Evolutionary conservation across 345 rosid species (phyloP), one percentile per base, ranked within the genome.

Genomic region (Lumnitzera racemosa): DNA sequence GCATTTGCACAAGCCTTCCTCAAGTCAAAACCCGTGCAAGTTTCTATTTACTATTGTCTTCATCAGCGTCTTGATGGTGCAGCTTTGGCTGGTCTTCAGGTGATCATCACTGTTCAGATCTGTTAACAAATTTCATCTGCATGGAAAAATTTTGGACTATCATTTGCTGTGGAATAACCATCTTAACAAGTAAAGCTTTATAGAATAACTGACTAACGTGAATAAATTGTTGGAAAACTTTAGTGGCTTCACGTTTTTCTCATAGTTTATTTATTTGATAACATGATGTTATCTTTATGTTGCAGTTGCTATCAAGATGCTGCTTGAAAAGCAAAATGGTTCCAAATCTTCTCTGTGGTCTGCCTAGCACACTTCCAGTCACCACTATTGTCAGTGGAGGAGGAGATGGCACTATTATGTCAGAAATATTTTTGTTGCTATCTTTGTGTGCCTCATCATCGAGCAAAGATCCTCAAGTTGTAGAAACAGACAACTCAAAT

Each of bases 361-460:
- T 94, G 70, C 92, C 97, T 69, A 90, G 79, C 72, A 84, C 99
- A 68, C 81, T 87, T 29, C 91, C 96, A 56, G 84, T 75, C 58
- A 77, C 90, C 49, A 87, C 96, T 16, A 67, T 87, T 56, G 87
- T 90, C 71, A 90, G 96, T 68, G 97, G 99, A 13, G 97, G 99
- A 69, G 97, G 81, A 51, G 96, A 94, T 68, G 89, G 95, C 65
- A 94, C 96, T n/a, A 76, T 90, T 69, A 66, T 88, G 57, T 84
- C 96, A 9, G 97, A 90, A 73, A 78, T 90, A 64, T 90, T 90
- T 67, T 79, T 87, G 55, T 59, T 90, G 66, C 68, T 94, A 61
- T 85, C 86, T 25, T 57, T 67, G 3, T 86, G 89, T 61, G 68
- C 82, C 59, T 70, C 82, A 61, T 78, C 81, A 53, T 61, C 70